Evolutionary conservation across 805 yeast genomes (phyloP), one percentile per base, ranked within the genome.

Genomic region (Candida vaughaniae): DNA sequence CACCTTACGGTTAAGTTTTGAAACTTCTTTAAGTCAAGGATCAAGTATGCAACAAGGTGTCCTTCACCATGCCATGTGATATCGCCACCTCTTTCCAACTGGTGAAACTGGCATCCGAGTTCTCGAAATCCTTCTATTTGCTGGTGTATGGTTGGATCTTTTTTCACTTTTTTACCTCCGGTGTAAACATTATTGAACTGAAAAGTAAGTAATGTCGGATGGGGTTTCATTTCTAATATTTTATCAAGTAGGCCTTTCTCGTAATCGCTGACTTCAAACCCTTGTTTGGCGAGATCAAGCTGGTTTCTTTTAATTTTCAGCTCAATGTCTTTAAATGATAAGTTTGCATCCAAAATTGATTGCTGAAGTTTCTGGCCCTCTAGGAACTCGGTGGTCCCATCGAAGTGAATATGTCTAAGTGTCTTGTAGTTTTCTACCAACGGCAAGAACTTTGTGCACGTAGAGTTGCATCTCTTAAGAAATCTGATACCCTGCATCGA

Each of bases 61-160:
- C 99, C 99, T 1, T 93, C 85, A 0, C 98, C 98, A 63, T 93
- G 99, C 69, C 86, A 93, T 0, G 99, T 93, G 1, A 93, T 78
- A 56, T 93, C 95, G 0, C 99, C 99, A 11, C 99, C 99, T 43
- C 99, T 69, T 36, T 79, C 79, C 0, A 93, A 75, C 50, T 86
- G 91, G n/a, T 81, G 73, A 52, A 78, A 85, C 20, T 71, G 70
- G 11, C 89, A 82, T n/a, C 72, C 72, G 27, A 66, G 41, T 19
- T 32, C 39, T 33, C 61, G 51, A 47, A 55, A 64, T 23, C 44
- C 45, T 33, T 43, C 25, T 27, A 57, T 52, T 49, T 60, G 56
- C 5, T 49, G 54, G 14, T 35, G 39, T 19, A 58, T 56, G 1
- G 71, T 56, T 0, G 80, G 62, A 22, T 73, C 69, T 20, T 73